Evolutionary conservation across 345 rosid species (phyloP).

Genomic region (Cardamine resedifolia): DNA sequence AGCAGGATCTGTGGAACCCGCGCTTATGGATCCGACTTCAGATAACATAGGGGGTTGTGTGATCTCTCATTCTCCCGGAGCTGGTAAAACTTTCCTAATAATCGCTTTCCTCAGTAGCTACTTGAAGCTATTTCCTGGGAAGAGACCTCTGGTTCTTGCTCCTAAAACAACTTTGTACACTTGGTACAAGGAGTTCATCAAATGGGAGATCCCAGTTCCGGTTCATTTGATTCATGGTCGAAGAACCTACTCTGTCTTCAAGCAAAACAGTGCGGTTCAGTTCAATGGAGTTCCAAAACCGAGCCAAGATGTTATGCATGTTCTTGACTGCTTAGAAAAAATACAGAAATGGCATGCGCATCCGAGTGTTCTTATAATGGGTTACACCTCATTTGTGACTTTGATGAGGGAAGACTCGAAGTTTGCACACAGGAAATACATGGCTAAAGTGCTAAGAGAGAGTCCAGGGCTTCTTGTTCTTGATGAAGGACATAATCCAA

Average conservation of each 20-base stretch:
- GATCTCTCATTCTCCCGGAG: slow-evolving; percentile 91
- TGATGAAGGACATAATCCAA: slow-evolving; percentile 96
- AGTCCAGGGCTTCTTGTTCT: slow-evolving; percentile 86
- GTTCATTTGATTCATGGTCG: slow-evolving; percentile 92
- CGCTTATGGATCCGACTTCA: slow-evolving; percentile 51
- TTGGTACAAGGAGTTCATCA: slow-evolving; percentile 96
- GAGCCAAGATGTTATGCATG: slow-evolving; percentile 84
- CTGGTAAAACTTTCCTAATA: slow-evolving; percentile 90
- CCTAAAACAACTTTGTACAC: slow-evolving; percentile 95
- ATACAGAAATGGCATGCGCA: slow-evolving; percentile 93
- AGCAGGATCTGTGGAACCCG: slow-evolving; percentile 73
- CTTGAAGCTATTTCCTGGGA: slow-evolving; percentile 85
- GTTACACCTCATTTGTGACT: slow-evolving; percentile 88
- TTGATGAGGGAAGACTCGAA: slow-evolving; percentile 87
- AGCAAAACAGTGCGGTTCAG: slow-evolving; percentile 37
- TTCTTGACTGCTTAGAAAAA: slow-evolving; percentile 90
- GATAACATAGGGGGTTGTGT: slow-evolving; percentile 82
- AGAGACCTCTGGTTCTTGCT: slow-evolving; percentile 84
- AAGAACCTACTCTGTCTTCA: slow-evolving; percentile 59
- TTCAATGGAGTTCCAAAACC: slow-evolving; percentile 61
- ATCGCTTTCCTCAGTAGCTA: slow-evolving; percentile 92
- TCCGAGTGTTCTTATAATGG: slow-evolving; percentile 95
- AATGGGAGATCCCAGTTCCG: slow-evolving; percentile 87
- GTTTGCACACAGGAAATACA: slow-evolving; percentile 72
- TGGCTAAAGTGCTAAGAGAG: slow-evolving; percentile 90